phyloP scores from a whole-genome alignment of 768 basidiomycete genomes.

The Gloeostereum incarnatum region DNA sequence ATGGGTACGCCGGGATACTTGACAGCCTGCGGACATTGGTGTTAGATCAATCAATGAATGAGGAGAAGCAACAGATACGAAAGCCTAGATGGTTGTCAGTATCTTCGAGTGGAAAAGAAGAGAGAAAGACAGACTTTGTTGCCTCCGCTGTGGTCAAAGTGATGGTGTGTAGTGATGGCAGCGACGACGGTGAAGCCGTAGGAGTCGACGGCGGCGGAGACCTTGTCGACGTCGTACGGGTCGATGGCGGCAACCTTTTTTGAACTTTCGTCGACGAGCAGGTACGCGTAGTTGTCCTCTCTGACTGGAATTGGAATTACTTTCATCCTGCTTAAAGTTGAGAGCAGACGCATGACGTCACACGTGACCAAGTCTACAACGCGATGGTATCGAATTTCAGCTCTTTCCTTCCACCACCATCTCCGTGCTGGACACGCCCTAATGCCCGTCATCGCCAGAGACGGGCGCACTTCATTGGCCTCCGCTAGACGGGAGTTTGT shows the following conservation, averaged over 20 bases:
- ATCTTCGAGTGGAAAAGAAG: conserved; percentile 1
- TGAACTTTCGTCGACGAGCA: conserved; percentile 61
- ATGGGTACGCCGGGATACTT: conserved; percentile 41
- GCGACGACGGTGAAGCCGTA: conserved; percentile 61
- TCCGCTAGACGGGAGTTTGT: no score
- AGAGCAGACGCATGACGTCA: no score
- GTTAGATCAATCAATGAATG: conserved; percentile 3
- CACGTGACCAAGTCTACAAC: no score
- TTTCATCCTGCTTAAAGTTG: conserved; percentile 56
- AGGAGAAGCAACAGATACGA: conserved; percentile 28
- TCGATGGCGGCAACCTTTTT: conserved; percentile 74
- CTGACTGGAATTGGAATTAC: conserved; percentile 74
- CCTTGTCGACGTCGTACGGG: conserved; percentile 67
- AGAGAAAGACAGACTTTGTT: conserved; percentile 45
- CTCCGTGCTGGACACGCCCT: no score
- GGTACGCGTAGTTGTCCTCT: conserved; percentile 80
- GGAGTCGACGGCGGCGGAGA: conserved; percentile 49
- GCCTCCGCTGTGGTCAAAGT: conserved; percentile 83
- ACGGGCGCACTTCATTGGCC: no score
- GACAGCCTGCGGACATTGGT: conserved; percentile 21
- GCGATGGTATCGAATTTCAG: no score
- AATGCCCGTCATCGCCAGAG: no score
- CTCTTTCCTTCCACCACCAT: no score
- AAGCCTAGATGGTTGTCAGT: conserved; percentile 25
- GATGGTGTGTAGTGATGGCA: conserved; percentile 87